Evolutionary conservation across 176 grass and related monocot genomes (phyloP).

Genomic region (Oryza glumipatula): DNA sequence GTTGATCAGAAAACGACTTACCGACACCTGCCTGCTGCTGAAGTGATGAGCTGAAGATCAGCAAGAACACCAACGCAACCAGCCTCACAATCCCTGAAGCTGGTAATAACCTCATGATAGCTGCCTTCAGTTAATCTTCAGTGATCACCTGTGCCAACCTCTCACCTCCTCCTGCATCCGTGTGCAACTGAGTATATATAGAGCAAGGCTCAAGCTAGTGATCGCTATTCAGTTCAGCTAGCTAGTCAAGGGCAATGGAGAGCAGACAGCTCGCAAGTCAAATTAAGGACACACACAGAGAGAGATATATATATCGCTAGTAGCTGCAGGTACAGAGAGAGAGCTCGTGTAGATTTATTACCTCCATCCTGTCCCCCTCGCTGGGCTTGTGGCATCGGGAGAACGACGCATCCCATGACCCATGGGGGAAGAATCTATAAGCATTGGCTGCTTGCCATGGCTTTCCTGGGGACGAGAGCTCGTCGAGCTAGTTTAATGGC

Average conservation of each 20-base stretch:
- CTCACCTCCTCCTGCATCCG: constrained; percentile 31
- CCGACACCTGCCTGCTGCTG: constrained; percentile 63
- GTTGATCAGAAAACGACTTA: constrained; percentile 43
- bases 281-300: constrained; percentile 39
- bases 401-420: constrained; percentile 47
- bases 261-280: constrained; percentile 53
- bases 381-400: constrained; percentile 42
- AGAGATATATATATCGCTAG: constrained; percentile 42
- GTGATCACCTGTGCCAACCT: constrained; percentile 11
- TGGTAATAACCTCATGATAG: constrained; percentile 49
- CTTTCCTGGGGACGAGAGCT: constrained; percentile 41
- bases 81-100: constrained; percentile 40
- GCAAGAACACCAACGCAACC: constrained; percentile 47
- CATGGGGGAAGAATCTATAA: constrained; percentile 64
- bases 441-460: constrained; percentile 17
- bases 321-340: not conserved
- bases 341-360: constrained; percentile 42
- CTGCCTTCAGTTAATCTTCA: not conserved
- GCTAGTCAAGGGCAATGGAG: constrained; percentile 44
- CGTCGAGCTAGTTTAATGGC: constrained; percentile 57
- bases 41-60: constrained; percentile 50
- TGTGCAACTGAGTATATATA: constrained; percentile 24
- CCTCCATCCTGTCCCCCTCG: constrained; percentile 55
- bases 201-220: constrained; percentile 25
- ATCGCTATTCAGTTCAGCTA: too few species aligned